Evolutionary conservation across 371 early-diverging fungal species (phyloP).

Genomic region (Lichtheimia corymbifera): DNA sequence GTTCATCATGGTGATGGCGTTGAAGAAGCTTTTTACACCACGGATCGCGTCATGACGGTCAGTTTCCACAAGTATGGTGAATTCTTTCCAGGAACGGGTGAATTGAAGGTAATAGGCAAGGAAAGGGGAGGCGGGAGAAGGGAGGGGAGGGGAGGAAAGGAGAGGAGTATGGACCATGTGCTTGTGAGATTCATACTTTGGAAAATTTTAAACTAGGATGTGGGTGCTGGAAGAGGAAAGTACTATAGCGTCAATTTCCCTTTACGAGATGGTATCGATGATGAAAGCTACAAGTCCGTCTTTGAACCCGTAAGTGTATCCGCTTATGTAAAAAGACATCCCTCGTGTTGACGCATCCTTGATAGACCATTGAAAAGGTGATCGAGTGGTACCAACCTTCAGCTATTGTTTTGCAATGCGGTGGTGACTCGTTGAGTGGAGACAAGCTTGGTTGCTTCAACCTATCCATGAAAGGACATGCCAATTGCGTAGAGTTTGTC

Average conservation of each 20-base stretch:
- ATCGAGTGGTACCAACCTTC: slow-evolving; percentile 82
- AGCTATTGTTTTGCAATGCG: slow-evolving; percentile 92
- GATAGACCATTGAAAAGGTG: slow-evolving; percentile 56
- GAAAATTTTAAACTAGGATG: slow-evolving; percentile 63
- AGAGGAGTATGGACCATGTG: not conserved
- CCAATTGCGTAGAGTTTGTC: slow-evolving; percentile 85
- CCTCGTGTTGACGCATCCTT: not conserved
- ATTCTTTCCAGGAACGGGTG: slow-evolving; percentile 95
- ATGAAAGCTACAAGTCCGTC: slow-evolving; percentile 77
- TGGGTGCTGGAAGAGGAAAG: slow-evolving; percentile 77
- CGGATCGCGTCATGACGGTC: slow-evolving; percentile 92
- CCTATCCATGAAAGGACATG: slow-evolving; percentile 87
- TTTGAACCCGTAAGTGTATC: slow-evolving; percentile 72
- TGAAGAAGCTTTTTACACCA: slow-evolving; percentile 92
- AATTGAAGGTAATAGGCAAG: slow-evolving; percentile 58
- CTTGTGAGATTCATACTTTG: not conserved
- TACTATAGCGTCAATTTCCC: slow-evolving; percentile 92
- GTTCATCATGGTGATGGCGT: slow-evolving; percentile 98
- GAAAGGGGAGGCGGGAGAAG: not conserved
- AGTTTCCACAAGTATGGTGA: slow-evolving; percentile 94
- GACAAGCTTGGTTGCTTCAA: slow-evolving; percentile 96
- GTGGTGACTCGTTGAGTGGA: slow-evolving; percentile 92
- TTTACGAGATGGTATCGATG: slow-evolving; percentile 91
- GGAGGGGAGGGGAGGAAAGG: not conserved
- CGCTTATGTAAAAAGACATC: not conserved